These are phyloP conservation scores for Glycine tomentella DNA, from an alignment of 306 rosid species.

Conservation along the genomic window DNA sequence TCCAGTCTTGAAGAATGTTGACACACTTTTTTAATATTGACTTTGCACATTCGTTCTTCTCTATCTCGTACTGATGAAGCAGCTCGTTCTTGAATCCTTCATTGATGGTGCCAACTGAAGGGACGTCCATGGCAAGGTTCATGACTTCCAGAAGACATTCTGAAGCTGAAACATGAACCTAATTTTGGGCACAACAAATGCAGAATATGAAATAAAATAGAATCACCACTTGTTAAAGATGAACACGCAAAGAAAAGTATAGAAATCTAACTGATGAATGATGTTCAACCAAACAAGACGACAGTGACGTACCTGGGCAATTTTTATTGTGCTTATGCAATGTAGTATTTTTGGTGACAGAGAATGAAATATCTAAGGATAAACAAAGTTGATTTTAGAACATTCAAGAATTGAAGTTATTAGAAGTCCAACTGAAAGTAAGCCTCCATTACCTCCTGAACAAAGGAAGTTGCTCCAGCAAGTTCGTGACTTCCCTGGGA, in stretches of 20 bases:
- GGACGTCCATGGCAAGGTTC: slow-evolving; percentile 54
- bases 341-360: slow-evolving; percentile 69
- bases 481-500: slow-evolving; percentile 44
- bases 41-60: slow-evolving; percentile 86
- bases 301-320: slow-evolving; percentile 78
- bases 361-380: slow-evolving; percentile 68
- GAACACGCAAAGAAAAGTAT: not conserved
- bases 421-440: slow-evolving; percentile 43
- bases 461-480: slow-evolving; percentile 60
- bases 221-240: too few relatives aligned
- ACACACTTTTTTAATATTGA: slow-evolving; percentile 63
- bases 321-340: slow-evolving; percentile 80
- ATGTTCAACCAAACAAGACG: slow-evolving; percentile 28
- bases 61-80: slow-evolving; percentile 64
- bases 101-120: slow-evolving; percentile 43
- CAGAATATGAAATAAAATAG: slow-evolving; percentile 12
- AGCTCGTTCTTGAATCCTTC: slow-evolving; percentile 65
- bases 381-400: slow-evolving; percentile 24
- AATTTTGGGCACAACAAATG: slow-evolving; percentile 41
- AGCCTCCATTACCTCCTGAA: slow-evolving; percentile 67
- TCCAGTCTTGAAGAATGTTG: slow-evolving; percentile 60
- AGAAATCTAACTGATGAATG: slow-evolving; percentile 28
- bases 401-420: slow-evolving; percentile 33
- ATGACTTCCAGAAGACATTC: slow-evolving; percentile 78
- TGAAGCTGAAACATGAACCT: slow-evolving; percentile 91